phyloP scores from a whole-genome alignment of 768 basidiomycete species.

The Lyophyllum semitale region DNA sequence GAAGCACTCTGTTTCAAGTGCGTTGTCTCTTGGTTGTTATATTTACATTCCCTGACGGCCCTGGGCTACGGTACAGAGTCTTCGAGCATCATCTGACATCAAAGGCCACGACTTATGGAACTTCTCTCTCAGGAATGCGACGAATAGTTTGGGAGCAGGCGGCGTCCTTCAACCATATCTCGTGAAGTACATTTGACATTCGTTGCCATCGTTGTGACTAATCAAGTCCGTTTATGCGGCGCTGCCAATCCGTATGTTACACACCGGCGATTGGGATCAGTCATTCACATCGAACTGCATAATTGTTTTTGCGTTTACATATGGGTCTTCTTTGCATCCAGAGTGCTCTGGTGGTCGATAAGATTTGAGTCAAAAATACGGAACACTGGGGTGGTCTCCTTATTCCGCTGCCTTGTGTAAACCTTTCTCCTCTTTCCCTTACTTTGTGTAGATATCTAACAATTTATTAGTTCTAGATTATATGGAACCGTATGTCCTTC shows the following conservation, averaged over 20 bases:
- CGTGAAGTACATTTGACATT: conserved; percentile 7
- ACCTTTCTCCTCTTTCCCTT: background rate
- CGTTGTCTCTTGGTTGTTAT: background rate
- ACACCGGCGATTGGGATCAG: no score
- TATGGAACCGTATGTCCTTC: conserved; percentile 15
- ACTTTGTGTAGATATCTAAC: background rate
- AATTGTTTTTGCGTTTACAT: conserved; percentile 16
- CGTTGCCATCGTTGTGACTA: background rate
- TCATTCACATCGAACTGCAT: background rate
- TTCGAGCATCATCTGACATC: background rate
- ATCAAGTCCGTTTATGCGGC: background rate
- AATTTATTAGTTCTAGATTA: conserved; percentile 4
- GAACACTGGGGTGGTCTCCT: conserved; percentile 13
- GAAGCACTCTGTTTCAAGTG: conserved; percentile 15
- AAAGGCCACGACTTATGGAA: background rate
- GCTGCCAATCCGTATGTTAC: conserved; percentile 2
- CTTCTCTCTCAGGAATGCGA: conserved; percentile 11
- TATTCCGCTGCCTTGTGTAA: conserved; percentile 17
- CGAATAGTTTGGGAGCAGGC: conserved; percentile 16
- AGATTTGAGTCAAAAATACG: conserved; percentile 16
- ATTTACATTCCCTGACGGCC: background rate
- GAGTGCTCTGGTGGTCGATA: conserved; percentile 15
- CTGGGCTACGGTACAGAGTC: conserved; percentile 7
- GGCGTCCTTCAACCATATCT: conserved; percentile 17
- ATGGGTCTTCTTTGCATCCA: conserved; percentile 17